Conservation (phyloP, 768 basidiomycete genomes). For the Pholiota molesta region DNA sequence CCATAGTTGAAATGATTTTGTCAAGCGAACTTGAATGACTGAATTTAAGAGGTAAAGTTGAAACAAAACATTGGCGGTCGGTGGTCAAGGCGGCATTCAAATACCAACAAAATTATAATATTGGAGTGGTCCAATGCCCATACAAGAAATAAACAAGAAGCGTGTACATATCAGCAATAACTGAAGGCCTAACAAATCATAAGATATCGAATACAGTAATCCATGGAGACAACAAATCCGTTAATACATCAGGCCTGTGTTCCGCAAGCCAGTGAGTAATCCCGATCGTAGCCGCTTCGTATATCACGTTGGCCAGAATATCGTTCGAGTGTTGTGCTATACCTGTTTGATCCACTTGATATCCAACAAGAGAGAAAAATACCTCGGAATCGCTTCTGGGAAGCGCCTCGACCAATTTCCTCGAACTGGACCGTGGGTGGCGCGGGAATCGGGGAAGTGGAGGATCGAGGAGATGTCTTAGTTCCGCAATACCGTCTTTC, state of each 20-base stretch:
- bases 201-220: slow-evolving; percentile 5
- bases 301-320: slow-evolving; percentile 23
- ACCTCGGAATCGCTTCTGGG: slow-evolving; percentile 21
- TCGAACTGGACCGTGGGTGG: neutral
- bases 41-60: too few species aligned
- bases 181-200: neutral
- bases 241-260: slow-evolving; percentile 20
- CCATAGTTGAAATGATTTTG: too few species aligned
- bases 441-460: slow-evolving; percentile 3
- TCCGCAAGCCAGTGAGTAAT: slow-evolving; percentile 26
- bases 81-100: too few species aligned
- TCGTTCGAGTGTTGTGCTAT: slow-evolving; percentile 19
- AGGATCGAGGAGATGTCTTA: slow-evolving; percentile 16
- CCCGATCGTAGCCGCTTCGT: slow-evolving; percentile 28
- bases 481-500: slow-evolving; percentile 10
- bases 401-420: slow-evolving; percentile 19
- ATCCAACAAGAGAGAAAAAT: slow-evolving; percentile 24
- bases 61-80: too few species aligned
- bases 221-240: slow-evolving; percentile 15
- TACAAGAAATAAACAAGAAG: too few species aligned
- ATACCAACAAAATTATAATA: too few species aligned
- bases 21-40: too few species aligned
- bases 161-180: too few species aligned
- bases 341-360: slow-evolving; percentile 15
- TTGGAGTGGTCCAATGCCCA: too few species aligned